Evolutionary conservation across 2,329 filamentous ascomycete genomes (phyloP).

Genomic region (Calonectria fujianensis): DNA sequence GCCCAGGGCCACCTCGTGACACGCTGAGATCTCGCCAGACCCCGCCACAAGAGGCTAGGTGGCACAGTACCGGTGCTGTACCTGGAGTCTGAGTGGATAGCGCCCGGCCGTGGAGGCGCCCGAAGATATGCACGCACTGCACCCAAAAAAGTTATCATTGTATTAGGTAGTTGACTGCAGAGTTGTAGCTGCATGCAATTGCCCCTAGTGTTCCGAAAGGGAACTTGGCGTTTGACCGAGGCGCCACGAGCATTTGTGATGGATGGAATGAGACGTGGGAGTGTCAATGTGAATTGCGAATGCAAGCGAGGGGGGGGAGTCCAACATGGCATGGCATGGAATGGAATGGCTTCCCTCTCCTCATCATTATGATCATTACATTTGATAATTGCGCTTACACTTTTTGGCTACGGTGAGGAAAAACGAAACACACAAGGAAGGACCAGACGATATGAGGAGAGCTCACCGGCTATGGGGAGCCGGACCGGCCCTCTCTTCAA

Average conservation of each 20-base stretch:
- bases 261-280: constrained; percentile 23
- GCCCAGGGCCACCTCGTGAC: constrained; percentile 36
- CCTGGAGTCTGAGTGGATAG: constrained; percentile 24
- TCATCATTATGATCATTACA: constrained; percentile 27
- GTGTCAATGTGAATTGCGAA: constrained; percentile 27
- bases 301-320: constrained; percentile 14
- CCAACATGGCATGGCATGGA: constrained; percentile 10
- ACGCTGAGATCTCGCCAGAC: constrained; percentile 32
- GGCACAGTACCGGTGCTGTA: constrained; percentile 18
- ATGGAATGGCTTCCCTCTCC: constrained; percentile 29
- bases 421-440: neutral
- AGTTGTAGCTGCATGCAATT: constrained; percentile 16
- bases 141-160: constrained; percentile 20
- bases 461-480: constrained; percentile 20
- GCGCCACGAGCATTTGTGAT: constrained; percentile 28
- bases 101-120: constrained; percentile 1
- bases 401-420: constrained; percentile 3
- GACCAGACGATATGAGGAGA: constrained; percentile 1
- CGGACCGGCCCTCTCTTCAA: constrained; percentile 36
- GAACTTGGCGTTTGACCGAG: constrained; percentile 32
- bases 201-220: constrained; percentile 8
- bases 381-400: constrained; percentile 33
- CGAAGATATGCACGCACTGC: constrained; percentile 19
- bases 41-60: constrained; percentile 36
- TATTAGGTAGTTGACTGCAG: constrained; percentile 21